phyloP scores from a whole-genome alignment of 1,284 basidiomycete species.

The Melampsora abietis-canadensis region DNA sequence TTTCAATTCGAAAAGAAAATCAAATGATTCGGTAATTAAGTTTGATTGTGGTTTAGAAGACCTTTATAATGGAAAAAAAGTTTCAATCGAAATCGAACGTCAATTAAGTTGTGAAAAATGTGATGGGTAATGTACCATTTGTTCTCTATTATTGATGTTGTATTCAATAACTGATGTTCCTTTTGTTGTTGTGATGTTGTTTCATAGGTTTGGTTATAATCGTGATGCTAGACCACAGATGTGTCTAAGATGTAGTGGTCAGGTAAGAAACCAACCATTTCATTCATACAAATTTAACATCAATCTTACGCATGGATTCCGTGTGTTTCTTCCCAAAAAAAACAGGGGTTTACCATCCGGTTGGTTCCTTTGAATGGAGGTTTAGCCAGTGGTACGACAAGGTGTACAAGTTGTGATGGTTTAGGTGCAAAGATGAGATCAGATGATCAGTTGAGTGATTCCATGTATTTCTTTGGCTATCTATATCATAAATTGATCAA shows the following conservation, averaged over 20 bases:
- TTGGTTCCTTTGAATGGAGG: no score
- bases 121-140: constrained; percentile 62
- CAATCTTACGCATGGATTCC: no score
- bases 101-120: constrained; percentile 75
- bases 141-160: not conserved
- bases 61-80: constrained; percentile 82
- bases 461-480: not conserved
- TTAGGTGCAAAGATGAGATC: constrained; percentile 25
- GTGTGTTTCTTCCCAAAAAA: no score
- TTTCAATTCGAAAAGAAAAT: constrained; percentile 14
- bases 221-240: constrained; percentile 5
- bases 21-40: constrained; percentile 67
- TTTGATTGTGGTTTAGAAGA: constrained; percentile 88
- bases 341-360: no score
- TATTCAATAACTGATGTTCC: constrained; percentile 46
- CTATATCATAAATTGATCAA: not conserved
- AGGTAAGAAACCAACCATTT: not conserved
- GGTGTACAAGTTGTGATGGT: constrained; percentile 16
- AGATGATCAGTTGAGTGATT: constrained; percentile 21
- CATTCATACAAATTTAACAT: no score
- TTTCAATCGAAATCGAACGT: constrained; percentile 84
- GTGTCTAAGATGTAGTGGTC: constrained; percentile 16
- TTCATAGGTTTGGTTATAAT: constrained; percentile 47
- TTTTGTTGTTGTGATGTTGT: constrained; percentile 45
- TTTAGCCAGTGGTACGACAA: not conserved